Evolutionary conservation across 805 yeast species (phyloP).

Genomic region (Myxozyma kluyveri): DNA sequence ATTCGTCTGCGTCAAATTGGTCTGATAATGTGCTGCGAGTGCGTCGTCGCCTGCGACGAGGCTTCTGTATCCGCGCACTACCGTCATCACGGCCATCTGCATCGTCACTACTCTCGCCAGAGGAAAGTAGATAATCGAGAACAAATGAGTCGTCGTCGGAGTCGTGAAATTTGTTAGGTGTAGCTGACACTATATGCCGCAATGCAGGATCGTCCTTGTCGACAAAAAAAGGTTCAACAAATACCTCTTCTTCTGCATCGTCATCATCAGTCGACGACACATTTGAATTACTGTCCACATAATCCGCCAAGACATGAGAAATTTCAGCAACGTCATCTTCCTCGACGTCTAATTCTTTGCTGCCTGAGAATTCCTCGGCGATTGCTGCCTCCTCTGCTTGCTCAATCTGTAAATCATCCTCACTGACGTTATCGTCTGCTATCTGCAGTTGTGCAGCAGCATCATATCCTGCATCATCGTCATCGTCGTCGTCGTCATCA

Average conservation of each 20-base stretch:
- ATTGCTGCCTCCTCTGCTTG: conserved; percentile 37
- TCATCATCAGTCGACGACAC: conserved; percentile 34
- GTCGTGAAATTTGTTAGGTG: conserved; percentile 32
- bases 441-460: conserved; percentile 30
- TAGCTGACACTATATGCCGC: conserved; percentile 30
- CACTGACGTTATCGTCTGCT: conserved; percentile 37
- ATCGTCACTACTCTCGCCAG: conserved; percentile 37
- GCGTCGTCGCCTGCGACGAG: conserved; percentile 14
- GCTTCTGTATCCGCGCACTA: conserved; percentile 9
- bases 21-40: conserved; percentile 15
- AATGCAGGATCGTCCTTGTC: conserved; percentile 32
- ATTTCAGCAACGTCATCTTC: conserved; percentile 1
- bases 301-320: conserved; percentile 5
- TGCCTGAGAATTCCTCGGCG: conserved; percentile 27
- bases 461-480: conserved; percentile 2
- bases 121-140: conserved; percentile 69
- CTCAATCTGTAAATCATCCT: conserved; percentile 40
- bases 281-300: conserved; percentile 25
- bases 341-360: conserved; percentile 9
- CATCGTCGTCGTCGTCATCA: conserved; percentile 37
- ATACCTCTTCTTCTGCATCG: conserved; percentile 26
- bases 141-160: conserved; percentile 65
- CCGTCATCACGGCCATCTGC: conserved; percentile 23
- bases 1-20: conserved; percentile 31
- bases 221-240: conserved; percentile 31